Evolutionary conservation across 805 yeast genomes (phyloP).

Genomic region (Blastobotrys mokoenaii): DNA sequence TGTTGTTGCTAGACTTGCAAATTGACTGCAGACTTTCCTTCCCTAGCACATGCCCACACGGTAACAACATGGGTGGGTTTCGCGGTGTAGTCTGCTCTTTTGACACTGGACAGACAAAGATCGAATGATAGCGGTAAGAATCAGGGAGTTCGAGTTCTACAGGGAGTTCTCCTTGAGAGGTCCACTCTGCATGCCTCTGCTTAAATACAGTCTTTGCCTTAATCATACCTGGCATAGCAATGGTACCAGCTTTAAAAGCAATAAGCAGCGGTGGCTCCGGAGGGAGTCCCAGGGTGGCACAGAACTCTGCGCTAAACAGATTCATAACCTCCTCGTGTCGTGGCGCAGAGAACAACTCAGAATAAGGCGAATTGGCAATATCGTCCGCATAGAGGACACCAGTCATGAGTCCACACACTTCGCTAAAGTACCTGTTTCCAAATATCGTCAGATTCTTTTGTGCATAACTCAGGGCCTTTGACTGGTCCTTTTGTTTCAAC

Average conservation of each 20-base stretch:
- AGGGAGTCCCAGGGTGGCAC: constrained; percentile 40
- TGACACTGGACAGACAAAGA: constrained; percentile 64
- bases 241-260: constrained; percentile 43
- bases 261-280: constrained; percentile 46
- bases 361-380: constrained; percentile 20
- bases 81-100: constrained; percentile 53
- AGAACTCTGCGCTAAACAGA: constrained; percentile 41
- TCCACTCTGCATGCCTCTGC: constrained; percentile 41
- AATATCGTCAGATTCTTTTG: constrained; percentile 33
- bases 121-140: constrained; percentile 48
- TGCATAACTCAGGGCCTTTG: constrained; percentile 33
- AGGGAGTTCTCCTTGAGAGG: constrained; percentile 51
- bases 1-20: constrained; percentile 32
- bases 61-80: constrained; percentile 56
- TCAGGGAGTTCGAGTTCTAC: constrained; percentile 51
- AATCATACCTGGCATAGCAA: constrained; percentile 45
- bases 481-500: constrained; percentile 18
- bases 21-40: constrained; percentile 44
- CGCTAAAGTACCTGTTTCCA: constrained; percentile 33
- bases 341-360: constrained; percentile 21
- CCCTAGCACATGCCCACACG: constrained; percentile 59
- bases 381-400: constrained; percentile 26
- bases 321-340: constrained; percentile 26
- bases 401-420: constrained; percentile 39
- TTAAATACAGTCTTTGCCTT: constrained; percentile 39